Evolutionary conservation across 1,284 basidiomycete genomes (phyloP).

Genomic region (Irpex sp.): DNA sequence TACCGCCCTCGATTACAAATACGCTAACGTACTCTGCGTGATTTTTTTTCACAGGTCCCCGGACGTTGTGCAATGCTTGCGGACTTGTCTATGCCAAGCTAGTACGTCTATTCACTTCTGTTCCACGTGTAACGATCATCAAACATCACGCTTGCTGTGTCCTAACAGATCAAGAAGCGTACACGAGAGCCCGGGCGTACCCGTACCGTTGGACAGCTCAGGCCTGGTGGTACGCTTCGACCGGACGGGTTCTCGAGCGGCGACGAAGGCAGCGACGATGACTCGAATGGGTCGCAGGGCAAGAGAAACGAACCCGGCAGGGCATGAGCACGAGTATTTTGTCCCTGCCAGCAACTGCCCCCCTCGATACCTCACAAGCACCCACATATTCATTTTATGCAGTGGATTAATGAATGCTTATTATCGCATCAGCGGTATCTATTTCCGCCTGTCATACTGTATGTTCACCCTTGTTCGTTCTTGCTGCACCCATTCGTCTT

Average conservation of each 20-base stretch:
- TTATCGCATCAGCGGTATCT: neutral
- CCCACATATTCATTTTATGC: conserved; percentile 1
- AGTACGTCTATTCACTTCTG: conserved; percentile 35
- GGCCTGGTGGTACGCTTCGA: conserved; percentile 10
- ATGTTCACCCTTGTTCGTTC: neutral
- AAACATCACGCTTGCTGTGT: conserved; percentile 1
- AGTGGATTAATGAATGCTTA: neutral
- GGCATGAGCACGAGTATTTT: conserved; percentile 3
- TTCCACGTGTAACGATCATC: neutral
- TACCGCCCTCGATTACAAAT: neutral
- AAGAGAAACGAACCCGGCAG: conserved; percentile 28
- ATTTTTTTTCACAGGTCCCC: conserved; percentile 45
- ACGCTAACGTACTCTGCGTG: neutral
- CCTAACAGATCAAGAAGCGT: conserved; percentile 33
- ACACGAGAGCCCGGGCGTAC: conserved; percentile 29
- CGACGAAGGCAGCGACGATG: conserved; percentile 30
- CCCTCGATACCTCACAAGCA: neutral
- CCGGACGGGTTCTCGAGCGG: conserved; percentile 28
- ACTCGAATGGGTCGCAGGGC: conserved; percentile 31
- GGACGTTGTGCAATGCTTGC: conserved; percentile 75
- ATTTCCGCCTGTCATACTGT: neutral
- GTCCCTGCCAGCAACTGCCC: neutral
- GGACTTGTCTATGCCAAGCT: conserved; percentile 77
- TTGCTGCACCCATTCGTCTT: neutral
- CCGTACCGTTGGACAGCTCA: conserved; percentile 15